Evolutionary conservation across 148 eudicot species (phyloP).

Genomic region (Amaranthus hypochondriacus): DNA sequence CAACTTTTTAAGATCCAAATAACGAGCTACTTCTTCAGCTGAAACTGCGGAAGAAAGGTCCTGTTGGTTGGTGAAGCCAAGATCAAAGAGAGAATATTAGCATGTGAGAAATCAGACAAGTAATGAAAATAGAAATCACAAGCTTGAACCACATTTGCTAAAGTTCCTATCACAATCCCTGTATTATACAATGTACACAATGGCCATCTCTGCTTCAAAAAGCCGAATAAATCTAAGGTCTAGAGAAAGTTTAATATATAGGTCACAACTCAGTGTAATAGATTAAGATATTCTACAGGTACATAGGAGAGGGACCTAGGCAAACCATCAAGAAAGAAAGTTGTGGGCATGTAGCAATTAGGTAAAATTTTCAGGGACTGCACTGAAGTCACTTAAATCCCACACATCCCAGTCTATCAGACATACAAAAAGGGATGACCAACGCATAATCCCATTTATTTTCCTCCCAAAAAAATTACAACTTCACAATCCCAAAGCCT

Average conservation of each 20-base stretch:
- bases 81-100: not conserved
- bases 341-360: too few species aligned
- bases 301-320: not conserved
- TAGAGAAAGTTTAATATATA: too few species aligned
- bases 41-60: conserved; percentile 83
- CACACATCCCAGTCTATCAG: not conserved
- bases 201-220: not conserved
- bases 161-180: not conserved
- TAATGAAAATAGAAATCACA: not conserved
- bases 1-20: conserved; percentile 84
- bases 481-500: not conserved
- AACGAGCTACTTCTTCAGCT: conserved; percentile 82
- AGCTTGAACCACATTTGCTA: conserved; percentile 1
- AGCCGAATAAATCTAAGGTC: too few species aligned
- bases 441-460: not conserved
- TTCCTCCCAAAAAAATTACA: not conserved
- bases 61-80: conserved; percentile 32
- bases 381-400: not conserved
- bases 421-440: not conserved
- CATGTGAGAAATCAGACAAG: not conserved
- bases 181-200: not conserved
- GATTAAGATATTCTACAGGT: not conserved
- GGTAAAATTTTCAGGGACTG: too few species aligned
- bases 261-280: too few species aligned
- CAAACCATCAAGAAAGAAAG: not conserved